Evolutionary conservation across 2,329 filamentous ascomycete genomes (phyloP), one percentile per base, ranked within the genome.

Genomic region (Beauveria medogensis): DNA sequence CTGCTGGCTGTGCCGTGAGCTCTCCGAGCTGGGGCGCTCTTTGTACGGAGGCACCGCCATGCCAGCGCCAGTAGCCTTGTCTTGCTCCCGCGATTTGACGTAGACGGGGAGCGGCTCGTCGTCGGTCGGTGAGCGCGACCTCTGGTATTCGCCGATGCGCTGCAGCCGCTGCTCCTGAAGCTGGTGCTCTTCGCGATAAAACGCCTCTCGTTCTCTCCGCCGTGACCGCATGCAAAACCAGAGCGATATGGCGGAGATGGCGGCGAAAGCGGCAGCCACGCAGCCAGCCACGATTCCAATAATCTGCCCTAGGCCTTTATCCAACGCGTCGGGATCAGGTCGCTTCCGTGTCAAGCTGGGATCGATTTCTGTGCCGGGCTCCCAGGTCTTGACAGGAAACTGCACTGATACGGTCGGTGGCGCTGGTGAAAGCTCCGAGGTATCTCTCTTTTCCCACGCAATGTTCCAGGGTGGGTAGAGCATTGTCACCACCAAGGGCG

Each of bases 281-380:
- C 52, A 56, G n/a, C 59, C 59, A 20, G 44, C 52, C 24, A 61
- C 59, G 9, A 61, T 61, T n/a, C 44, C 59, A 18, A 61, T 61
- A 22, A 61, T 56, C 41, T 56, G 59, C 3, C 59, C 50, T 24
- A 61, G 20, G 37, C 34, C 40, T 50, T 48, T 55, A 30, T 51
- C 37, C 4, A 61, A 34, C 2, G 59, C 53, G 16, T 26, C 16
- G 43, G 48, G 40, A 16, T 56, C 40, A 12, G 53, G n/a, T 18
- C 20, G n/a, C 43, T 50, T 53, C 30, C 59, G 34, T 28, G 40
- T 52, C 44, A 56, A 14, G 24, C 53, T 55, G 8, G 52, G 52
- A 40, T 56, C 53, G 16, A 61, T 61, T 26, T 50, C 52, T 16
- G 59, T 61, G 30, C 59, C 59, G 7, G 59, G 59, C 26, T 56